These are phyloP conservation scores for Cubamyces lactineus DNA, from an alignment of 768 basidiomycete species.

Conservation along the genomic window DNA sequence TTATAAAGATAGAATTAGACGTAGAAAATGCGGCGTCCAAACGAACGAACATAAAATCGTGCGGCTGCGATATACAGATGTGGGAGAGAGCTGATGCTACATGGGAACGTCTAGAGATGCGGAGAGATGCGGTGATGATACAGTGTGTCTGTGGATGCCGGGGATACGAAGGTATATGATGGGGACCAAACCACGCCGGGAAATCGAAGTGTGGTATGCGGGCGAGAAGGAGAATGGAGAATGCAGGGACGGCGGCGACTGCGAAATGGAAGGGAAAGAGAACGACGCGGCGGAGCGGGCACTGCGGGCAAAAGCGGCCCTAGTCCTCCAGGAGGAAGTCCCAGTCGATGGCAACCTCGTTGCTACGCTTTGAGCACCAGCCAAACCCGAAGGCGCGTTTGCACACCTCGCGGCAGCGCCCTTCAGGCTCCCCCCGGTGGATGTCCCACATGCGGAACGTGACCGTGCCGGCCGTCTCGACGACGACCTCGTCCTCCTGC, in stretches of 20 bases:
- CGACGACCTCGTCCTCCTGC: constrained; percentile 63
- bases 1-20: constrained; percentile 24
- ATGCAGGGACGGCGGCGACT: constrained; percentile 6
- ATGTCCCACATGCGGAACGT: constrained; percentile 84
- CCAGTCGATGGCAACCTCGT: constrained; percentile 67
- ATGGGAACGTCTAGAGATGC: constrained; percentile 3
- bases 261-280: background rate
- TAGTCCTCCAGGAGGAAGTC: constrained; percentile 78
- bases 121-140: constrained; percentile 14
- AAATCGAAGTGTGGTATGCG: background rate
- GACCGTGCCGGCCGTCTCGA: constrained; percentile 62
- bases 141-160: constrained; percentile 10
- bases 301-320: background rate
- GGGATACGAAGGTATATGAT: constrained; percentile 6
- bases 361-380: constrained; percentile 53
- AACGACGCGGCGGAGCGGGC: background rate
- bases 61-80: background rate
- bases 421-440: constrained; percentile 65
- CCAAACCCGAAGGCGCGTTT: constrained; percentile 61
- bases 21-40: background rate
- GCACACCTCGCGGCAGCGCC: constrained; percentile 56
- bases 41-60: background rate
- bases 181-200: background rate
- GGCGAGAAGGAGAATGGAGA: background rate
- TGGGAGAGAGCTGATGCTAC: constrained; percentile 19